Conservation (phyloP, 2,329 filamentous ascomycete species). For the Mycosphaerella arachidis region DNA sequence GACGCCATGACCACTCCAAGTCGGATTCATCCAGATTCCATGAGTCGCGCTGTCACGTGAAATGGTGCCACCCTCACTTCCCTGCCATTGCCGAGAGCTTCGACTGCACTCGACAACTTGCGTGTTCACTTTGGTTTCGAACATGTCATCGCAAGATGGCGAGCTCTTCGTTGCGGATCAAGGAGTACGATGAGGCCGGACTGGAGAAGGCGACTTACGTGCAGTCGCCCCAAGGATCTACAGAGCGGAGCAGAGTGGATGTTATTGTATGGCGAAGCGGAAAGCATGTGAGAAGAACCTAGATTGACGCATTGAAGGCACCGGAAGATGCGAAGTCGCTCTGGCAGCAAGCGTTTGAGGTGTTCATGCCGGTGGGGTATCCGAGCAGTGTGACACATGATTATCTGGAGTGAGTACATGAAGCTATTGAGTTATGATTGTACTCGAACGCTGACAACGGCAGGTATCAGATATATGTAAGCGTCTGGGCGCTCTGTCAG, state of each 20-base stretch:
- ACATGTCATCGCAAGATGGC: constrained; percentile 10
- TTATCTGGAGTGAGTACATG: constrained; percentile 65
- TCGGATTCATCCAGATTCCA: not conserved
- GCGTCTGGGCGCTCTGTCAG: constrained; percentile 20
- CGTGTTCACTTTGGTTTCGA: not conserved
- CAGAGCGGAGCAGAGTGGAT: constrained; percentile 41
- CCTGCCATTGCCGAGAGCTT: constrained; percentile 4
- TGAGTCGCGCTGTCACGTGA: not conserved
- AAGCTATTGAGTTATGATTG: not conserved
- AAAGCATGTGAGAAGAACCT: constrained; percentile 15
- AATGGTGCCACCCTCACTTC: not conserved
- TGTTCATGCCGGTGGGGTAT: constrained; percentile 84
- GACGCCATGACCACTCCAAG: not conserved
- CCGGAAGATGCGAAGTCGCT: constrained; percentile 23
- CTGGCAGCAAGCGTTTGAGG: constrained; percentile 52
- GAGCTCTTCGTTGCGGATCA: constrained; percentile 20
- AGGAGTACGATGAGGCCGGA: constrained; percentile 49
- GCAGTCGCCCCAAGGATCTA: constrained; percentile 33
- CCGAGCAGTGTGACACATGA: constrained; percentile 80
- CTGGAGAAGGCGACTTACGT: constrained; percentile 48
- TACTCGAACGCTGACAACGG: not conserved
- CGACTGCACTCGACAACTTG: not conserved
- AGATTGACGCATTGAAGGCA: constrained; percentile 9
- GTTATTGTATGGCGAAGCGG: constrained; percentile 36
- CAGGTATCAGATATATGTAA: constrained; percentile 65